Evolutionary conservation across 1,284 basidiomycete genomes (phyloP).

Genomic region (Sanghuangporus sanghuang): DNA sequence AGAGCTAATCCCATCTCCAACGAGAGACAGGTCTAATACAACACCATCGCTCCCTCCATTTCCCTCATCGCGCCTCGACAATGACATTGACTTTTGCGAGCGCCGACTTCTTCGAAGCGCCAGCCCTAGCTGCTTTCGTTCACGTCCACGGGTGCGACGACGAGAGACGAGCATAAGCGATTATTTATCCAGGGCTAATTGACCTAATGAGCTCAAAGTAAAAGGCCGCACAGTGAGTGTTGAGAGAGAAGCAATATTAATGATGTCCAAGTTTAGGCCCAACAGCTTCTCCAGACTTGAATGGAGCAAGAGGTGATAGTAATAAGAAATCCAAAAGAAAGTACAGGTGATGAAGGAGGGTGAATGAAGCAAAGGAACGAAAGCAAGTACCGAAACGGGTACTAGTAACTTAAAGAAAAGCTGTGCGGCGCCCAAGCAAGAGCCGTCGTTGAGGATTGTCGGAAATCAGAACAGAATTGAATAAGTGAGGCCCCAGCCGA

Average conservation of each 20-base stretch:
- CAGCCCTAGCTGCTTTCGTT: neutral
- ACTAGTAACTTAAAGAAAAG: neutral
- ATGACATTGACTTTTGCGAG: too few species aligned
- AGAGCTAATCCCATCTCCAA: constrained; percentile 43
- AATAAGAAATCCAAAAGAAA: too few species aligned
- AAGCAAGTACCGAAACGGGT: neutral
- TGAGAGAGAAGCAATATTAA: too few species aligned
- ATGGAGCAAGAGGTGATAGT: too few species aligned
- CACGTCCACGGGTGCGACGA: neutral
- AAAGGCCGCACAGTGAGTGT: too few species aligned
- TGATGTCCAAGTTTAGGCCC: too few species aligned
- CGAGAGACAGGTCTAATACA: constrained; percentile 47
- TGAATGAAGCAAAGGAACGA: neutral
- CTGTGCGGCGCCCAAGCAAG: neutral
- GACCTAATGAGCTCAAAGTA: too few species aligned
- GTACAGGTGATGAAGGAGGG: neutral
- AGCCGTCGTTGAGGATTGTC: neutral
- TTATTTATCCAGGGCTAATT: too few species aligned
- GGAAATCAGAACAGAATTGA: neutral
- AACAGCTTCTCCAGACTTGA: too few species aligned
- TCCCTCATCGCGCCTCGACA: constrained; percentile 28
- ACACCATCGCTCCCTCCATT: constrained; percentile 40
- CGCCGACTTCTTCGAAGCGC: neutral
- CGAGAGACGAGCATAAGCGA: neutral
- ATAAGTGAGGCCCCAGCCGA: neutral